phyloP scores from a whole-genome alignment of 2,329 filamentous ascomycete species.

The Sporothrix globosa region DNA sequence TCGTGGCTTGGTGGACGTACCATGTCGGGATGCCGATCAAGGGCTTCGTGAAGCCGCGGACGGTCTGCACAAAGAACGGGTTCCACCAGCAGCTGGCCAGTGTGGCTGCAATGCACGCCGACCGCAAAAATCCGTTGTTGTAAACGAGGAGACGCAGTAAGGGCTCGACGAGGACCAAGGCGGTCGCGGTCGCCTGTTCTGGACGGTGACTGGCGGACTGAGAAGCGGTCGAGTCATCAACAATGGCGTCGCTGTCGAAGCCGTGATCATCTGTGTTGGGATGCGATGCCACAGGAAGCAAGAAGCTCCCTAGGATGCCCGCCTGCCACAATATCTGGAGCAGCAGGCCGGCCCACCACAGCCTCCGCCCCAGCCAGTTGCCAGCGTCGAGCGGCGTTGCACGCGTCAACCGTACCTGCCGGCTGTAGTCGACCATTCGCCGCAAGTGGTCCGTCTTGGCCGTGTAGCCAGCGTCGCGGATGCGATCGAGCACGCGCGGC shows the following conservation, averaged over 20 bases:
- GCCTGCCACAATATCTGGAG: slow-evolving; percentile 57
- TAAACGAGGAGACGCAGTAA: slow-evolving; percentile 48
- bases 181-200: neutral
- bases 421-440: slow-evolving; percentile 71
- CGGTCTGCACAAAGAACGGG: slow-evolving; percentile 63
- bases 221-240: slow-evolving; percentile 36
- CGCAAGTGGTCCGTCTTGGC: slow-evolving; percentile 81
- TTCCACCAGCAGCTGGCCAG: slow-evolving; percentile 66
- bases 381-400: slow-evolving; percentile 49
- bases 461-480: slow-evolving; percentile 73
- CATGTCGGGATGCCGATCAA: slow-evolving; percentile 65
- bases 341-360: slow-evolving; percentile 54
- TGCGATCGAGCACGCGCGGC: slow-evolving; percentile 68
- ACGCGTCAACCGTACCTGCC: slow-evolving; percentile 49
- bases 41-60: slow-evolving; percentile 62
- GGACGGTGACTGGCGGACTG: neutral
- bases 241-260: slow-evolving; percentile 38
- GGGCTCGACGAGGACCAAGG: slow-evolving; percentile 42
- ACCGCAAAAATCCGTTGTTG: slow-evolving; percentile 37
- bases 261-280: neutral
- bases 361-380: slow-evolving; percentile 48
- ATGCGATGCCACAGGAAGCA: neutral
- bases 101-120: slow-evolving; percentile 32
- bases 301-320: slow-evolving; percentile 18
- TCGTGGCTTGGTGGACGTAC: slow-evolving; percentile 66